Evolutionary conservation across 345 rosid genomes (phyloP), one percentile per base, ranked within the genome.

Genomic region (Leavenworthia alabamica): DNA sequence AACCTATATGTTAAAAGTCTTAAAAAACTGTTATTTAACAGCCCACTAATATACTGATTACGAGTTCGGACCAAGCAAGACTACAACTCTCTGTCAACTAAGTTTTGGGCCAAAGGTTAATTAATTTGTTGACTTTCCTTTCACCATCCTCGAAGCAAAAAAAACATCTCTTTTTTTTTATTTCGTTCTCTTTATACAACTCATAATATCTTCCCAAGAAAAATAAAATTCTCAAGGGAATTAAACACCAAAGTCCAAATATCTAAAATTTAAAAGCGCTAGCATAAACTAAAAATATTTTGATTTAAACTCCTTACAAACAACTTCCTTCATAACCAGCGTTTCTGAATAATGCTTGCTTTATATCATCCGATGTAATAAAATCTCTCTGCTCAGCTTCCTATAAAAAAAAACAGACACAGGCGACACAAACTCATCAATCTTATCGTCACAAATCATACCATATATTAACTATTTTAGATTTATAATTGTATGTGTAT

Each of bases 261-360:
- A n/a, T n/a, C n/a, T 61, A 29, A 70, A 11, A 1, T 8, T 40
- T 9, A 12, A 47, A 48, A 56, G 12, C 7, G 24, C 45, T 47
- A 64, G 41, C 64, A 71, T n/a, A 71, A 71, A 16, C 1, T 57
- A 64, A 32, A 14, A 56, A 32, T 49, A 11, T 33, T n/a, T 57
- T 41, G 8, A 31, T 42, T 64, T 64, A 42, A 50, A 56, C 17
- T 28, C 17, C 12, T 53, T 62, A 79, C 80, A 81, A 63, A 58
- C 93, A 89, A 77, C 81, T 87, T 74, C 99, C 99, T 79, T 91
- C 99, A 62, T 93, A 86, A 24, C 99, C 99, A 49, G 99, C 96
- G 77, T 80, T 85, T 73, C 83, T 71, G 71, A 86, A 85, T 20
- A 93, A 66, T 56, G 97, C 83, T 72, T 93, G 96, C 80, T 89